These are phyloP conservation scores for Podaxis mareebaensis DNA, from an alignment of 768 basidiomycete species.

Conservation along the genomic window DNA sequence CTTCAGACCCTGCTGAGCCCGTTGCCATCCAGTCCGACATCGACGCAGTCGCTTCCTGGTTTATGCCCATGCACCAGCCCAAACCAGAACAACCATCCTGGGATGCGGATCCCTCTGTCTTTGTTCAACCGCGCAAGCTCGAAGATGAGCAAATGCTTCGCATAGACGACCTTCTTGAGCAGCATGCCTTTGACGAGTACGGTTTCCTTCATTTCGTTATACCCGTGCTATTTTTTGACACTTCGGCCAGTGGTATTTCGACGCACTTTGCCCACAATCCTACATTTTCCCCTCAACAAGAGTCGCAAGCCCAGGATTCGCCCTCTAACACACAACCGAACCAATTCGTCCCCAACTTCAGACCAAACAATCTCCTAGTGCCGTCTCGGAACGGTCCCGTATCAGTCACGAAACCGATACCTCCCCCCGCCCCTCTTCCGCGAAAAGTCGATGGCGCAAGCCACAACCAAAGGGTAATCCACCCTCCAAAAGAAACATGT, in stretches of 20 bases:
- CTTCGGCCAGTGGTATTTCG: constrained; percentile 33
- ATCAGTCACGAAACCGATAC: constrained; percentile 60
- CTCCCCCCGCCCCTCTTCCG: constrained; percentile 61
- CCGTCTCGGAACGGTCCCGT: constrained; percentile 40
- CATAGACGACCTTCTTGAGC: constrained; percentile 73
- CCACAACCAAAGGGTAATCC: constrained; percentile 59
- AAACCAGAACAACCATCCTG: constrained; percentile 44
- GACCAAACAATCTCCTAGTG: constrained; percentile 31
- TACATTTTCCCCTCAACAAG: constrained; percentile 31
- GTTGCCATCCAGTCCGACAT: constrained; percentile 50
- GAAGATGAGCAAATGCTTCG: constrained; percentile 60
- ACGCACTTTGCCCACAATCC: constrained; percentile 31
- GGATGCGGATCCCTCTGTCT: constrained; percentile 41
- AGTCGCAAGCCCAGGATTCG: constrained; percentile 26
- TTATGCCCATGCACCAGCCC: constrained; percentile 43
- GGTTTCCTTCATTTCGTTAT: constrained; percentile 28
- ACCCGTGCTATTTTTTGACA: constrained; percentile 18
- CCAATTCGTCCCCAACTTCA: constrained; percentile 28
- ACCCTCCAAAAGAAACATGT: constrained; percentile 73
- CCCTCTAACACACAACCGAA: constrained; percentile 23
- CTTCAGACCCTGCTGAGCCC: constrained; percentile 53
- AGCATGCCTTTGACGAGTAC: constrained; percentile 76
- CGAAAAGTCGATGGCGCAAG: constrained; percentile 55
- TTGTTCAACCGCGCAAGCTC: constrained; percentile 41
- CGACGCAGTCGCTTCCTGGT: constrained; percentile 59